A percentile compares a stretch with the other conserved stretches of the same genome.
Conservation (phyloP, 2,329 filamentous ascomycete genomes). For the Hypoxylon sp. region DNA sequence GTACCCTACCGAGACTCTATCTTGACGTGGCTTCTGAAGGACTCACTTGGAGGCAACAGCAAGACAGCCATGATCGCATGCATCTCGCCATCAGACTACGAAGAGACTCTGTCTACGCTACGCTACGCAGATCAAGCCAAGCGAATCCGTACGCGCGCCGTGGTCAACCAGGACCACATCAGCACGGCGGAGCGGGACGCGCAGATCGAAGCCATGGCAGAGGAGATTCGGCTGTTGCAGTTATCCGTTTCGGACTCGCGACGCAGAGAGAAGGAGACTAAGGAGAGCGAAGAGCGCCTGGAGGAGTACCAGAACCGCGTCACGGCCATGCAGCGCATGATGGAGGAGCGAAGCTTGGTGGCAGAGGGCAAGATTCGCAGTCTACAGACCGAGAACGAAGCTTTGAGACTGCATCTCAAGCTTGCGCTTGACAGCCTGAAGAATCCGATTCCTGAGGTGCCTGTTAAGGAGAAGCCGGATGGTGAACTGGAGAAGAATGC, state of each 20-base stretch:
- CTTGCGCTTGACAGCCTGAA: slow-evolving; percentile 88
- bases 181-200: slow-evolving; percentile 94
- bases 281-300: slow-evolving; percentile 82
- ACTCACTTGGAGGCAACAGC: slow-evolving; percentile 94
- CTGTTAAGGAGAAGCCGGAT: slow-evolving; percentile 53
- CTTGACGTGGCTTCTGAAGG: slow-evolving; percentile 89
- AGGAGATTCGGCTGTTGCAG: slow-evolving; percentile 90
- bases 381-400: slow-evolving; percentile 90
- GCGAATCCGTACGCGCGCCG: slow-evolving; percentile 92
- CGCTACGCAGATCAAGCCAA: slow-evolving; percentile 99
- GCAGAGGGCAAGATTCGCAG: slow-evolving; percentile 94
- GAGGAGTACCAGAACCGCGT: slow-evolving; percentile 97
- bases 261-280: slow-evolving; percentile 80
- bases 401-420: slow-evolving; percentile 87
- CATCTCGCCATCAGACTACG: slow-evolving; percentile 94
- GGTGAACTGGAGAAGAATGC: slow-evolving; percentile 55
- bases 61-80: slow-evolving; percentile 99
- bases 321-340: slow-evolving; percentile 89
- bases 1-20: slow-evolving; percentile 95
- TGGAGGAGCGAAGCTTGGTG: slow-evolving; percentile 93
- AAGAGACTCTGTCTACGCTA: slow-evolving; percentile 95
- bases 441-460: slow-evolving; percentile 84
- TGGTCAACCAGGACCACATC: slow-evolving; percentile 96
- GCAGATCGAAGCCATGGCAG: slow-evolving; percentile 93
- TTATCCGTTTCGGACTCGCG: slow-evolving; percentile 77